Percentiles rank a stretch among this genome's conserved stretches.
phyloP scores from a whole-genome alignment of 768 basidiomycete genomes.

The Collybia sordida region DNA sequence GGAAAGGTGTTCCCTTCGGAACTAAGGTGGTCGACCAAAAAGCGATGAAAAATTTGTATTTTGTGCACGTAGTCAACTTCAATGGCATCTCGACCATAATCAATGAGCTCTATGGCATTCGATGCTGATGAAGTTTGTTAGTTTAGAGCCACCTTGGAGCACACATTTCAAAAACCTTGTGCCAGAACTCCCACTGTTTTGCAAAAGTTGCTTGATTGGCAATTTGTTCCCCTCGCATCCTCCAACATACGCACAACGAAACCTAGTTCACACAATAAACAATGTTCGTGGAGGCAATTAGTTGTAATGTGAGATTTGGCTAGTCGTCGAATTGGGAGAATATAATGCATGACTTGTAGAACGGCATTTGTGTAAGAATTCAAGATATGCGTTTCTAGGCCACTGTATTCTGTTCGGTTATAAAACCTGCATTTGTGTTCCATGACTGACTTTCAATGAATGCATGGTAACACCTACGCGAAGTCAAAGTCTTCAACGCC shows the following conservation, averaged over 20 bases:
- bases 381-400: conserved; percentile 94
- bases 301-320: conserved; percentile 93
- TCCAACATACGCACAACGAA: conserved; percentile 95
- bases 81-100: conserved; percentile 76
- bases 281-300: conserved; percentile 87
- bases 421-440: conserved; percentile 63
- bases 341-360: conserved; percentile 89
- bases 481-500: conserved; percentile 99
- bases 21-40: conserved; percentile 83
- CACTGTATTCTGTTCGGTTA: conserved; percentile 88
- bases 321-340: conserved; percentile 68
- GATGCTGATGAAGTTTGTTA: conserved; percentile 38
- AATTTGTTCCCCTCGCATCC: conserved; percentile 91
- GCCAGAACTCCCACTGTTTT: conserved; percentile 88
- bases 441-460: background rate
- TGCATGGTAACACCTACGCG: conserved; percentile 50
- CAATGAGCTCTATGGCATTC: conserved; percentile 86
- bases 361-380: conserved; percentile 96
- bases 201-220: conserved; percentile 97
- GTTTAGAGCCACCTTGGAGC: conserved; percentile 1
- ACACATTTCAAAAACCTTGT: conserved; percentile 53
- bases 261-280: conserved; percentile 91
- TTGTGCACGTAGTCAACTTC: conserved; percentile 80
- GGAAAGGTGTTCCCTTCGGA: conserved; percentile 69
- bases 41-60: conserved; percentile 95